Conservation (phyloP, 768 basidiomycete species). For the Russula virescens region DNA sequence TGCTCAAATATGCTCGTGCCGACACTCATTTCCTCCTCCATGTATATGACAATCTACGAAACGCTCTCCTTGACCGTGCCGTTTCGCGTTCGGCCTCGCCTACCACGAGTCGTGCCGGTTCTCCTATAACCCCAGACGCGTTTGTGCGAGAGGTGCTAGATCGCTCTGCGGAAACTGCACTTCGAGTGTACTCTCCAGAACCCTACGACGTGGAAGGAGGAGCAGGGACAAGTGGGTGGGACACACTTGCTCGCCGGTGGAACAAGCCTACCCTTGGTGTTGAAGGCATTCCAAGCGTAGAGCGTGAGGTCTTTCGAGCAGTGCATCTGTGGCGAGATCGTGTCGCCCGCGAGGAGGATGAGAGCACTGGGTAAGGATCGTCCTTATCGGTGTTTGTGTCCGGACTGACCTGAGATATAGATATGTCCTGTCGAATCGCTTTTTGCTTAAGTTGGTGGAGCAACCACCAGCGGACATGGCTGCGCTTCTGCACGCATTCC, state of each 20-base stretch:
- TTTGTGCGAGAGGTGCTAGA: conserved; percentile 60
- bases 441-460: conserved; percentile 69
- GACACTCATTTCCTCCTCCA: conserved; percentile 95
- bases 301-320: conserved; percentile 58
- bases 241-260: conserved; percentile 74
- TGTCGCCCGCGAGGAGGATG: conserved; percentile 77
- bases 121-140: conserved; percentile 26
- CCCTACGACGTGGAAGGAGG: conserved; percentile 62
- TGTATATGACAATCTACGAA: conserved; percentile 87
- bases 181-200: conserved; percentile 65
- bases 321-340: conserved; percentile 83
- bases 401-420: conserved; percentile 32
- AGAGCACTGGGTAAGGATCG: conserved; percentile 61
- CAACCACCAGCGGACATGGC: conserved; percentile 61
- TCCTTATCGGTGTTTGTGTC: neutral
- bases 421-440: conserved; percentile 72
- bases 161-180: conserved; percentile 70
- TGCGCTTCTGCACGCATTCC: conserved; percentile 53
- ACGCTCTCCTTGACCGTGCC: conserved; percentile 72
- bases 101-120: conserved; percentile 24
- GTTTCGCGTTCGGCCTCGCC: conserved; percentile 36
- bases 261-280: conserved; percentile 52
- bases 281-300: conserved; percentile 38
- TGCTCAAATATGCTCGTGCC: conserved; percentile 89
- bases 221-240: conserved; percentile 68